These are phyloP conservation scores for Hyaloscypha hepaticicola DNA, from an alignment of 495 filamentous ascomycete genomes.

Conservation along the genomic window DNA sequence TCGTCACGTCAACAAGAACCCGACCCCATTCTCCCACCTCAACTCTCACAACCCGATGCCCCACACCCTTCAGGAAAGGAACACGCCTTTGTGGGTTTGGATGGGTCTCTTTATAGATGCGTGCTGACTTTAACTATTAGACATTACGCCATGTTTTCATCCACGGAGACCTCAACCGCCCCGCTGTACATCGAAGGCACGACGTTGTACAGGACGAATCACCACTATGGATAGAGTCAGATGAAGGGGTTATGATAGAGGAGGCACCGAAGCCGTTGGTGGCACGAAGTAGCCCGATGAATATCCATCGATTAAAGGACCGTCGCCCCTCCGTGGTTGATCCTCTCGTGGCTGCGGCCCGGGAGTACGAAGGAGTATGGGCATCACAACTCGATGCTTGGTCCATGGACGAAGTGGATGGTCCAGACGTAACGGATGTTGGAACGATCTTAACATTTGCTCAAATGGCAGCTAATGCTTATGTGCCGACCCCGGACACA, in stretches of 20 bases:
- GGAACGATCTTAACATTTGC: slow-evolving; percentile 80
- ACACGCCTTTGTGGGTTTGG: slow-evolving; percentile 22
- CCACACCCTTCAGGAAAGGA: slow-evolving; percentile 43
- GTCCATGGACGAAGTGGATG: slow-evolving; percentile 75
- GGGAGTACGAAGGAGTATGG: slow-evolving; percentile 57
- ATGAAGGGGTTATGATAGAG: slow-evolving; percentile 47
- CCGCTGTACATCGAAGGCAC: slow-evolving; percentile 67
- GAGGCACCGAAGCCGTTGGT: slow-evolving; percentile 44
- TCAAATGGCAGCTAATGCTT: slow-evolving; percentile 84
- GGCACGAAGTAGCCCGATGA: slow-evolving; percentile 58
- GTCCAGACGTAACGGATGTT: slow-evolving; percentile 84
- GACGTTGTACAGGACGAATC: slow-evolving; percentile 65
- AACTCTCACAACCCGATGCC: slow-evolving; percentile 17
- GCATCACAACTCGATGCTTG: slow-evolving; percentile 68
- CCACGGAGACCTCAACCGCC: slow-evolving; percentile 74
- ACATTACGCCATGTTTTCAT: slow-evolving; percentile 87
- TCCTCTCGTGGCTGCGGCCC: slow-evolving; percentile 66
- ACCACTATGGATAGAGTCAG: slow-evolving; percentile 60
- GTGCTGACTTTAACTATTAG: slow-evolving; percentile 42
- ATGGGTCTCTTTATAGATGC: slow-evolving; percentile 1
- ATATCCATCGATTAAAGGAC: slow-evolving; percentile 79
- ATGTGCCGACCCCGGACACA: slow-evolving; percentile 66
- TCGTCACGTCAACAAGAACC: slow-evolving; percentile 25
- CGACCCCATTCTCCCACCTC: slow-evolving; percentile 25
- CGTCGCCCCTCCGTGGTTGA: slow-evolving; percentile 74